phyloP scores from a whole-genome alignment of 2,329 filamentous ascomycete genomes.

The Ophiostoma angusticollis region DNA sequence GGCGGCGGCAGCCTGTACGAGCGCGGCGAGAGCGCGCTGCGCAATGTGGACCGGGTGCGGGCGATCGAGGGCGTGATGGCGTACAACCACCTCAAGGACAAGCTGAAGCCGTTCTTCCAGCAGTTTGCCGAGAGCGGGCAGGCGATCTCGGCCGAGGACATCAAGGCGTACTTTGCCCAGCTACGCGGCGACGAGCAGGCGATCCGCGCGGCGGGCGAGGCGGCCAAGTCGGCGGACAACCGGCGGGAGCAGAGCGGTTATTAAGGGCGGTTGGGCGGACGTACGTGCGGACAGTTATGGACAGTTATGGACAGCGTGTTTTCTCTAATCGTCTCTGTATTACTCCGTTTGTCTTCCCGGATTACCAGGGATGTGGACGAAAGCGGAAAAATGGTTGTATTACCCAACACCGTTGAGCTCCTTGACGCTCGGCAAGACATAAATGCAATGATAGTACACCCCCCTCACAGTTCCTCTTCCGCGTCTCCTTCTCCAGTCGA shows the following conservation, averaged over 20 bases:
- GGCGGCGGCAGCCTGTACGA: constrained; percentile 78
- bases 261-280: constrained; percentile 20
- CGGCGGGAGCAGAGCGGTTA: constrained; percentile 43
- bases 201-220: constrained; percentile 49
- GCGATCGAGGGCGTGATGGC: constrained; percentile 97
- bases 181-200: constrained; percentile 74
- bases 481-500: too few relatives aligned
- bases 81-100: constrained; percentile 91
- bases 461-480: too few relatives aligned
- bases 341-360: too few relatives aligned
- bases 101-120: constrained; percentile 87
- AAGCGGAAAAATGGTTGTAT: not conserved
- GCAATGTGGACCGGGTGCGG: constrained; percentile 79
- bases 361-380: too few relatives aligned
- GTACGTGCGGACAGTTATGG: too few relatives aligned
- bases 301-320: too few relatives aligned
- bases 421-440: constrained; percentile 25
- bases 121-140: constrained; percentile 86
- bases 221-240: constrained; percentile 29
- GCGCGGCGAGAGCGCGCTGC: constrained; percentile 81
- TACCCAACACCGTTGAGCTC: constrained; percentile 9
- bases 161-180: constrained; percentile 93
- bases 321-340: too few relatives aligned
- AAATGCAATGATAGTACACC: too few relatives aligned
- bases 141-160: constrained; percentile 84